Base-by-base conservation (phyloP, 2,329 filamentous ascomycete species). In the Trichoderma harzianum region DNA sequence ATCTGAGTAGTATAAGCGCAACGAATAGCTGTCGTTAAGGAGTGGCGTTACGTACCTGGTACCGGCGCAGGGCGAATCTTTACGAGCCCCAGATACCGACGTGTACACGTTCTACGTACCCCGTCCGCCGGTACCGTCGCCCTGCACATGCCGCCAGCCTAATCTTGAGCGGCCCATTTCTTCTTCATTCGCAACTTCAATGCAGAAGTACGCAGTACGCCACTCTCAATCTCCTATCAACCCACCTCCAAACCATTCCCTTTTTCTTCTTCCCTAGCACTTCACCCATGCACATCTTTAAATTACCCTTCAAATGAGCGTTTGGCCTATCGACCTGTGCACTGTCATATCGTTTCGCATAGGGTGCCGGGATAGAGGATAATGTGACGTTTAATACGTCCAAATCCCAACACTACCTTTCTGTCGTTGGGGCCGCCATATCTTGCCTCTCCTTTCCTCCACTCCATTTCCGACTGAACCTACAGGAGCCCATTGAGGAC, bases 221-320 rank as follows among this genome's bases (percentile, higher is more conserved):
- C 47, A 67, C 64, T 21, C 12, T 57, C 21, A 47, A 53, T 51
- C 61, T 24, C 12, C 61, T 58, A 24, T 55, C 65, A 21, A 39
- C 64, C 36, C 26, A 28, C 55, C 55, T 60, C 30, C 51, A 26
- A 60, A 24, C 55, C 55, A 69, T 30, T 51, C 26, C 55, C 36
- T 34, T 62, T 61, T 61, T 26, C 21, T 34, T 16, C 32, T 60
- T 12, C 2, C 3, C 21, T 36, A 28, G 30, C 39, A 57, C 11
- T 47, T n/a, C 0, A 36, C 34, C 58, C 68, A 70, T 55, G 68
- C 60, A 34, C 32, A 32, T n/a, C 28, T 63, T 64, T 64, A 57
- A 55, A 55, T 64, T 47, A 43, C 30, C 47, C 68, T 64, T 70
- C 47, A 64, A 64, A 70, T 64, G 60, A 70, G 58, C 51, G 68